Conservation (phyloP, 2,329 filamentous ascomycete species). For the Diplodia seriata region DNA sequence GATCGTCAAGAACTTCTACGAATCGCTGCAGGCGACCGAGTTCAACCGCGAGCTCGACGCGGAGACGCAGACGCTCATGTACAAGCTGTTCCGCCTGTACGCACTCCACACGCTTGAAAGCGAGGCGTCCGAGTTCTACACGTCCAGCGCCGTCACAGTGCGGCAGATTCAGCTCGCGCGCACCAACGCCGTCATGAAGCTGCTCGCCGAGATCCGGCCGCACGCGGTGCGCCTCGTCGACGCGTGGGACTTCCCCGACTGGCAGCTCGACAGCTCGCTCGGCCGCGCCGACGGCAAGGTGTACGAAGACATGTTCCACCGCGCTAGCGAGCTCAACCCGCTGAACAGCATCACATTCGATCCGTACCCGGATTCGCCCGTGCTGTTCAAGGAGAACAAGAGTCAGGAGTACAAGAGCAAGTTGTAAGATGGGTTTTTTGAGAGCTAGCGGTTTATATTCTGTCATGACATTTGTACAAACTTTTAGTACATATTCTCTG, state of each 20-base stretch:
- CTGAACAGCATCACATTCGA: constrained; percentile 75
- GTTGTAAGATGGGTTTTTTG: constrained; percentile 15
- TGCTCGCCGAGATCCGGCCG: constrained; percentile 74
- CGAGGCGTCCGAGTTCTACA: constrained; percentile 76
- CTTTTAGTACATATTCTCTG: constrained; percentile 22
- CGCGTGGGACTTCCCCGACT: constrained; percentile 78
- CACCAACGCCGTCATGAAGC: constrained; percentile 70
- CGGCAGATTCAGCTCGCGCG: constrained; percentile 74
- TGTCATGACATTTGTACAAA: constrained; percentile 16
- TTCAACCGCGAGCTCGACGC: constrained; percentile 63
- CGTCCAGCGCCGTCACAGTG: constrained; percentile 70
- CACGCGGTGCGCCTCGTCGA: constrained; percentile 76
- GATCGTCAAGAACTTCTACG: constrained; percentile 81
- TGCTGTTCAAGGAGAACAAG: constrained; percentile 63
- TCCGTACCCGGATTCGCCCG: constrained; percentile 69
- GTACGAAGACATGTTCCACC: constrained; percentile 77
- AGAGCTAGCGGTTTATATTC: background rate
- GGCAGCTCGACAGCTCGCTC: constrained; percentile 75
- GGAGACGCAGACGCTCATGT: constrained; percentile 65
- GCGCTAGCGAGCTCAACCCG: constrained; percentile 75
- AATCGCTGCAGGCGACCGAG: constrained; percentile 64
- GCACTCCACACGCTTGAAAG: constrained; percentile 71
- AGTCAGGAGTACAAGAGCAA: constrained; percentile 31
- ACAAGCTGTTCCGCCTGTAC: constrained; percentile 71
- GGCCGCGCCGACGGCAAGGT: constrained; percentile 76